Percentiles rank a stretch among this genome's conserved stretches.
These are phyloP conservation scores for Exophiala aquamarina DNA, from an alignment of 2,329 filamentous ascomycete genomes.

Conservation along the genomic window DNA sequence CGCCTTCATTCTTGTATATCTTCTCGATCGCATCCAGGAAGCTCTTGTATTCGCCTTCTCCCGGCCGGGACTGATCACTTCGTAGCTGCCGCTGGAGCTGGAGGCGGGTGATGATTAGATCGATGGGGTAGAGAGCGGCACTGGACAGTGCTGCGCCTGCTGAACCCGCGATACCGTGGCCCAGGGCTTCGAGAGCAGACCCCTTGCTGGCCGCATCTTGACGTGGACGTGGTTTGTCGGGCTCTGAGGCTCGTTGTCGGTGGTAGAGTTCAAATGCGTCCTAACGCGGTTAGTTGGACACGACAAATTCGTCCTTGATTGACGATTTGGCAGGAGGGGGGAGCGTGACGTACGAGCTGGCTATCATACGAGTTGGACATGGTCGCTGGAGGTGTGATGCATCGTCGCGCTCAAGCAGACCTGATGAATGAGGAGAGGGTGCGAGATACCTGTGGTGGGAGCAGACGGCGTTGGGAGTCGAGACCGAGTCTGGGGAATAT, in stretches of 20 bases:
- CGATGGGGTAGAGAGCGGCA: conserved; percentile 75
- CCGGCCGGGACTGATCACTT: conserved; percentile 32
- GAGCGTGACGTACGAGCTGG: conserved; percentile 20
- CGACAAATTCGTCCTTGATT: too few species aligned
- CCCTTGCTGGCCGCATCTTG: conserved; percentile 33
- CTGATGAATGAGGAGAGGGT: too few species aligned
- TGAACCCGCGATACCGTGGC: conserved; percentile 79
- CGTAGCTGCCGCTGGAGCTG: conserved; percentile 70
- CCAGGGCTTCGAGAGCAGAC: conserved; percentile 66
- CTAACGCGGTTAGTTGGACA: too few species aligned
- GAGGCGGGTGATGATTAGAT: conserved; percentile 76
- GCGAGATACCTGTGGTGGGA: too few species aligned
- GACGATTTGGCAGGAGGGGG: neutral
- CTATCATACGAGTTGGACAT: conserved; percentile 26
- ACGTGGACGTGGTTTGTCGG: conserved; percentile 31
- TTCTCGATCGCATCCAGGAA: conserved; percentile 68
- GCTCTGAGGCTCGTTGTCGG: too few species aligned
- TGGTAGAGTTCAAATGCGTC: conserved; percentile 47
- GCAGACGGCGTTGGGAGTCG: too few species aligned
- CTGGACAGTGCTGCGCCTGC: conserved; percentile 77
- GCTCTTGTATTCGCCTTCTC: conserved; percentile 58
- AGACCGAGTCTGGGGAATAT: too few species aligned
- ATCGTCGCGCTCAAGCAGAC: conserved; percentile 5
- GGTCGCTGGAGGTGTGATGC: conserved; percentile 2
- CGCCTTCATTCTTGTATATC: conserved; percentile 72